Evolutionary conservation across 345 rosid genomes (phyloP), one percentile per base, ranked within the genome.

Genomic region (Anastatica hierochuntica): DNA sequence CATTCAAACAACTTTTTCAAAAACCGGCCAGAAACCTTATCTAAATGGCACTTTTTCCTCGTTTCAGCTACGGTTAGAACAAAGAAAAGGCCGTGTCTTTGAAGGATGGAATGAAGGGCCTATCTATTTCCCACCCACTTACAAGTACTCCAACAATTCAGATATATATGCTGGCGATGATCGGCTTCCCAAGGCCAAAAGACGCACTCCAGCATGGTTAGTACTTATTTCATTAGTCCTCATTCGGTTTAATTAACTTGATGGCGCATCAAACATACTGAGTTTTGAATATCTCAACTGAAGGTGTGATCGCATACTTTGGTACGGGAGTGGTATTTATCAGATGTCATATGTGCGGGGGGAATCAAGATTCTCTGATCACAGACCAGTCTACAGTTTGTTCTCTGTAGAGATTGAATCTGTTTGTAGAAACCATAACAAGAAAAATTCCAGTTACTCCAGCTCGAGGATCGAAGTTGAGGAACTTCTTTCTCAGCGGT

Each of bases 121-220:
- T 38, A 88, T 92, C 66, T 88, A 81, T 71, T 92, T 92, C 64
- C 95, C 97, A 52, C 99, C 99, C 0, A 92, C 99, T 20, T 94
- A 94, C 87, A 94, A 94, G 73, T 88, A 83, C 62, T 94, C 94
- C 7, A 81, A 85, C 67, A 94, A 88, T 49, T 94, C 99, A 14
- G 99, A 94, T 62, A 72, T 87, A 72, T 88, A 94, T 47, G 77
- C 94, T 1, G 94, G 94, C 31, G 90, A 88, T 46, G 84, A 78
- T 51, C 77, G 86, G 60, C 83, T 68, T 56, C 86, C 82, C 14
- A 85, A 80, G 79, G 89, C 75, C 76, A 94, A 94, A 62, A 73
- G 99, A 75, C 81, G 97, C 55, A 94, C 99, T 33, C 99, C 99
- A 1, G 95, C 99, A 14, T 94, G 99, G 99, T 88, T 12, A 37